Base-by-base conservation (phyloP, 352 stramenopile genomes). In the Saprolegnia diclina region DNA sequence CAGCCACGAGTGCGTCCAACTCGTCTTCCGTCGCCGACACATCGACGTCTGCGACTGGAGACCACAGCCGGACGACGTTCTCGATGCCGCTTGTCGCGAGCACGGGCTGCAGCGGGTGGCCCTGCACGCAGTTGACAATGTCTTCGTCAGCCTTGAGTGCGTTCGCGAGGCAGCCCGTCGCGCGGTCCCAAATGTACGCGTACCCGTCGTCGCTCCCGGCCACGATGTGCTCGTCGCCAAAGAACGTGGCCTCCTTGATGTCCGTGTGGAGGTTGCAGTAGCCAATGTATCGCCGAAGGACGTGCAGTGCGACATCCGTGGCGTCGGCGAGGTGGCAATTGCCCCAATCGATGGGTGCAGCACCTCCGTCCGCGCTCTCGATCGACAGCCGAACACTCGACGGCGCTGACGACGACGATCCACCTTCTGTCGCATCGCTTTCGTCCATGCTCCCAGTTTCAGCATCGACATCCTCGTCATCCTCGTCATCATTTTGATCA, bases 201-300 rank as follows among this genome's bases (percentile, higher is more conserved):
- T 81, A 80, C 0, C 89, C 88, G 50, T 96, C 88, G 55, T 97
- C 89, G 40, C 87, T 96, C 5, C 89, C 89, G 5, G 87, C 85
- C 29, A 95, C 86, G 45, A 97, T 85, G 53, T 89, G 93, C 38
- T 77, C 79, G 59, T 93, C 89, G 46, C 89, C 89, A 45, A 97
- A 91, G 64, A 96, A 97, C 0, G 76, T 76, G 0, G 88, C 88
- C 71, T 97, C 88, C 71, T 97, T 97, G 71, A 97, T 96, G 42
- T 95, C 89, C 0, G 89, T 97, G 73, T 94, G 80, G 21, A 89
- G 73, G 67, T 96, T 96, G 76, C 85, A 91, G 61, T 92, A 92
- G 5, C 89, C 89, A 38, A 94, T 85, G 52, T 92, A 95, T 0
- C 89, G 85, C 37, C 79, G 76, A 16, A 88, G 73, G 16, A 85